phyloP scores from a whole-genome alignment of 768 basidiomycete species.

The Leccinum longicurvipes region DNA sequence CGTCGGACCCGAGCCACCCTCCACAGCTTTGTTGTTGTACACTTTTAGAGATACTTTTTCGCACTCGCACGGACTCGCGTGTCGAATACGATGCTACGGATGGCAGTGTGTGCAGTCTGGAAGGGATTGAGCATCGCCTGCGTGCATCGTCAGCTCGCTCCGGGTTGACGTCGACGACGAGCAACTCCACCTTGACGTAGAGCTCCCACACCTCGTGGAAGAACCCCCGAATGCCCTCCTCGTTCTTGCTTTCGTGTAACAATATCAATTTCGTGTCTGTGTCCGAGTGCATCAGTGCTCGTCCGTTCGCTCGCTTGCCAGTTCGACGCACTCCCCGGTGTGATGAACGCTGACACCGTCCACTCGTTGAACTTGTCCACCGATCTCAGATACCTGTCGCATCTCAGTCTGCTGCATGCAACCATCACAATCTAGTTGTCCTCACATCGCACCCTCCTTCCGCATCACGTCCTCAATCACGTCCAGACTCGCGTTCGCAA shows the following conservation, averaged over 20 bases:
- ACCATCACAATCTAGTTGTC: conserved; percentile 14
- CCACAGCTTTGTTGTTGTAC: neutral
- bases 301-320: neutral
- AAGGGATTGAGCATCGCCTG: conserved; percentile 95
- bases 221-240: conserved; percentile 92
- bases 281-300: conserved; percentile 3
- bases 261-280: conserved; percentile 94
- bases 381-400: conserved; percentile 83
- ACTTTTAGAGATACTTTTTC: conserved; percentile 66
- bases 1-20: conserved; percentile 16
- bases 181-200: conserved; percentile 82
- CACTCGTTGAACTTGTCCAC: conserved; percentile 99
- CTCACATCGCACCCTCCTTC: conserved; percentile 76
- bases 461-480: conserved; percentile 91
- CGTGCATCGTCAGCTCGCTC: neutral
- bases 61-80: conserved; percentile 80
- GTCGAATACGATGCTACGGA: conserved; percentile 82
- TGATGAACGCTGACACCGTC: conserved; percentile 95
- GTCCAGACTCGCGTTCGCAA: conserved; percentile 95
- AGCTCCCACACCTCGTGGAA: conserved; percentile 96
- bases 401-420: conserved; percentile 11
- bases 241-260: conserved; percentile 93
- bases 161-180: neutral
- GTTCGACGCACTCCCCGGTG: conserved; percentile 77
- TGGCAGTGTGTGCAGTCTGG: conserved; percentile 82